phyloP scores from a whole-genome alignment of 73 alveolate species.

The Paramecium tetraurelia region DNA sequence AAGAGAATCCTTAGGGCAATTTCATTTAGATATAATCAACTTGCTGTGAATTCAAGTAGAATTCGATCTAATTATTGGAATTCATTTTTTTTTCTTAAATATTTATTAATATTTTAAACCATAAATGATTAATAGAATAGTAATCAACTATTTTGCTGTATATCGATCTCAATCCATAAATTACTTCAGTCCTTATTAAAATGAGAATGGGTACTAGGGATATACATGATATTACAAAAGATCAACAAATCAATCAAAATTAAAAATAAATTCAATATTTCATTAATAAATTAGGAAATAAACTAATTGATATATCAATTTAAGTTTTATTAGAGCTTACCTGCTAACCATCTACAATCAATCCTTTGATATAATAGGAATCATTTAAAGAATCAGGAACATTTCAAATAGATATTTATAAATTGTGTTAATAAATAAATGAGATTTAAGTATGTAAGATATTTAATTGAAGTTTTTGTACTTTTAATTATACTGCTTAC shows the following conservation, averaged over 20 bases:
- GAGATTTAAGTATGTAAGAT: background rate
- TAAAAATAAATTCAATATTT: too few relatives aligned
- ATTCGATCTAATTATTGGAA: slow-evolving; percentile 18
- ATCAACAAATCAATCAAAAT: background rate
- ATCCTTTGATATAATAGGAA: background rate
- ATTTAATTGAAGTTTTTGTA: background rate
- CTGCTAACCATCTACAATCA: background rate
- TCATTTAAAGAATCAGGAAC: background rate
- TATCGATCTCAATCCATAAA: background rate
- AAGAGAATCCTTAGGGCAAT: slow-evolving; percentile 11
- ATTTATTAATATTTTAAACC: background rate
- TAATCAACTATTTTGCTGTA: background rate
- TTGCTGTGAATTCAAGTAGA: background rate
- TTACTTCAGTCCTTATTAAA: background rate
- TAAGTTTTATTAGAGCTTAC: background rate
- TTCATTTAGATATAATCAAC: background rate
- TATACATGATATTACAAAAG: too few relatives aligned
- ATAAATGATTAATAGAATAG: background rate
- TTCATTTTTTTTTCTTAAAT: background rate
- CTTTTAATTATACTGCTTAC: background rate
- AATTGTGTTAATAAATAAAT: too few relatives aligned
- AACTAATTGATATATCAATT: background rate
- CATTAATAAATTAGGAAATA: background rate
- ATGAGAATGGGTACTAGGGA: background rate
- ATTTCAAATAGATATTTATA: too few relatives aligned